These are phyloP conservation scores for Ophiostoma ulmi DNA, from an alignment of 2,329 filamentous ascomycete genomes.

Conservation along the genomic window DNA sequence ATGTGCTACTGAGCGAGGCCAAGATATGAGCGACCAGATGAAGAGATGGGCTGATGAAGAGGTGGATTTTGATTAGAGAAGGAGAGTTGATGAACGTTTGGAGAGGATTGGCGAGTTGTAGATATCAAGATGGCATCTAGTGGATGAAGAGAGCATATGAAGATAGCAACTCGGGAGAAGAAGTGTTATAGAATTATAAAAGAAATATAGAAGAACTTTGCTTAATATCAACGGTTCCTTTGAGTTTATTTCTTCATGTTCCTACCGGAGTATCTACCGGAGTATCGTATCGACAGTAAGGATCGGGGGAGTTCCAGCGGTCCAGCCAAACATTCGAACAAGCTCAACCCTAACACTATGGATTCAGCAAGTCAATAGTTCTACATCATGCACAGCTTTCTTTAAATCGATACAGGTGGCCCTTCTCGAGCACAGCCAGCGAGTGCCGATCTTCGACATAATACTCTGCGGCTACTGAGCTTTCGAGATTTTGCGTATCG, in stretches of 20 bases:
- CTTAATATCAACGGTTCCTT: neutral
- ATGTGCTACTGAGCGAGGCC: neutral
- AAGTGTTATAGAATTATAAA: no score
- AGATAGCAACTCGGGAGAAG: neutral
- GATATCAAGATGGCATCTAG: neutral
- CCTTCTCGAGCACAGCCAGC: no score
- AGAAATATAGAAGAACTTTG: neutral
- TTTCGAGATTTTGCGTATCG: no score
- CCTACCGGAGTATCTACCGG: constrained; percentile 7
- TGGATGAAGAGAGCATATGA: neutral
- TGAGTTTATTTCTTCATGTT: neutral
- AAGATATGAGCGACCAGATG: neutral
- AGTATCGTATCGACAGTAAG: neutral
- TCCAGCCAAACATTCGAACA: neutral
- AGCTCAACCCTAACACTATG: neutral
- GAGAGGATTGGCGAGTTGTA: neutral
- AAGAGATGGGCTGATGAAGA: neutral
- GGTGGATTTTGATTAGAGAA: neutral
- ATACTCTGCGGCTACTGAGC: no score
- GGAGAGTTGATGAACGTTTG: no score
- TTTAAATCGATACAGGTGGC: no score
- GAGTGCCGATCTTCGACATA: no score
- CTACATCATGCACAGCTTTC: no score
- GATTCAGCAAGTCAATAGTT: no score
- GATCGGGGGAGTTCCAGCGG: neutral